Percentiles rank a stretch among this genome's conserved stretches.
phyloP scores from a whole-genome alignment of 2,329 filamentous ascomycete species.

The Emergomyces orientalis region DNA sequence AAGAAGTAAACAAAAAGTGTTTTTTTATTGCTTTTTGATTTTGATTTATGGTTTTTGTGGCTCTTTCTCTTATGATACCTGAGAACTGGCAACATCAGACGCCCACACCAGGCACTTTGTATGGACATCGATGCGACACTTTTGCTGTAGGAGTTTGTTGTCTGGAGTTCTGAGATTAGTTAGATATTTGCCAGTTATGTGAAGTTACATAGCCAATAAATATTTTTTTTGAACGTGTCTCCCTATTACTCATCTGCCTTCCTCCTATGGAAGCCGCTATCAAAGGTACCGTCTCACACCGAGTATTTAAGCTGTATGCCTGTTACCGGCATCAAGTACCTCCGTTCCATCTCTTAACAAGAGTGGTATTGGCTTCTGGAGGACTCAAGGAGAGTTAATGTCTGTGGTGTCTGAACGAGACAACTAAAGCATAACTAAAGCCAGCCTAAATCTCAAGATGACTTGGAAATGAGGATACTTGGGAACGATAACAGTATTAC shows the following conservation, averaged over 20 bases:
- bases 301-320: no score
- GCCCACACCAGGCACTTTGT: background rate
- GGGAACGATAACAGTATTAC: no score
- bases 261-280: no score
- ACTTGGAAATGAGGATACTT: no score
- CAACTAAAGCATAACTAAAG: no score
- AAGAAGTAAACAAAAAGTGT: conserved; percentile 17
- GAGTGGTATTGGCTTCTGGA: no score
- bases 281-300: no score
- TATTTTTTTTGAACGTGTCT: background rate
- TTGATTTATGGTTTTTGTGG: background rate
- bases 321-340: no score
- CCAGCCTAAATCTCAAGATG: no score
- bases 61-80: background rate
- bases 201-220: background rate
- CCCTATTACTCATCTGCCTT: background rate
- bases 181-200: background rate
- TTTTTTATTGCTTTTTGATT: background rate
- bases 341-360: no score
- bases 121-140: conserved; percentile 19
- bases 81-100: background rate
- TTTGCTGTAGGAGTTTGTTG: conserved; percentile 10
- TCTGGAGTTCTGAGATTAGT: background rate
- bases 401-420: no score
- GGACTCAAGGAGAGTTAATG: no score